Base-by-base conservation (phyloP, 495 filamentous ascomycete genomes). In the Pseudevernia furfuracea region DNA sequence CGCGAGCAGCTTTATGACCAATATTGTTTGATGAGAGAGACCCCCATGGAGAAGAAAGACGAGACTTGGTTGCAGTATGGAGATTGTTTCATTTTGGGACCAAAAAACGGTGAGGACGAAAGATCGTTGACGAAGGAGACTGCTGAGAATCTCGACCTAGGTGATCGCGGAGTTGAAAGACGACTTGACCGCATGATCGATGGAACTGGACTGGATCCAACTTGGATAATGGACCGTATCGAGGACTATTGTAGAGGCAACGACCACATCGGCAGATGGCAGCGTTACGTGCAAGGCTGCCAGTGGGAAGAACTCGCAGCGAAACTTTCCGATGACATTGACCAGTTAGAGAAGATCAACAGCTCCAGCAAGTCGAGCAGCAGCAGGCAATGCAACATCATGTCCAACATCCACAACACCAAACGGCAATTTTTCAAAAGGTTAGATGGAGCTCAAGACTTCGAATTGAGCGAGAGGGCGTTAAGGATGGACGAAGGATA, bases 221-320 rank as follows among this genome's bases (percentile, higher is more conserved):
- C 7, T 8, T 55, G 52, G 52, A 30, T 34, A 17, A 55, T 34
- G 52, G 52, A 34, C 17, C 28, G 4, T 3, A 55, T 55, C 17
- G 17, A 34, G 17, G 52, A 55, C 17, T 55, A 55, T 11, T n/a
- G 3, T 12, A 0, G 2, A 3, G 52, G 52, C 21, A 55, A 55
- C 52, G 30, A n/a, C 28, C 52, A 55, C 52, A 34, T 55, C 17
- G 52, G 52, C 52, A 17, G 9, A 55, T 55, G 52, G 52, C 52
- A 55, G 52, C 52, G 52, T 34, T 55, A 32, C 28, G 30, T 21
- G 30, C 2, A n/a, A 30, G 8, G 19, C 21, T 17, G 30, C 28
- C 30, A 30, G 30, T 55, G 52, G 52, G n/a, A 21, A 7, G 8
- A 34, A 9, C 52, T 55, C 7, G 52, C 52, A 19, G 28, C 5